Percentiles rank a stretch among this genome's conserved stretches.
phyloP scores from a whole-genome alignment of 257 asterid genomes.

The Solanum rostratum region DNA sequence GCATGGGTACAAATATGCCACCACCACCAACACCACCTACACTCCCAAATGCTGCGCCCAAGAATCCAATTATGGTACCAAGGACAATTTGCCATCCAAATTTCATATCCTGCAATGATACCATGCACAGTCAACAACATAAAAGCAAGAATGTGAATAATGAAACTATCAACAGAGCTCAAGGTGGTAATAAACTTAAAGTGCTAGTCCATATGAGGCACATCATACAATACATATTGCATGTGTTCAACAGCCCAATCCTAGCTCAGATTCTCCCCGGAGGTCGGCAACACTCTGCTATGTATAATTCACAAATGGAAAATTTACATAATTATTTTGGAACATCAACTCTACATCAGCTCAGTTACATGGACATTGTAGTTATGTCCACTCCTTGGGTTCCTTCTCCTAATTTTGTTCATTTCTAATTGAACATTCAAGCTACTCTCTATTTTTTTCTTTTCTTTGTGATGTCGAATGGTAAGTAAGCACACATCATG shows the following conservation, averaged over 20 bases:
- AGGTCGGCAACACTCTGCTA: neutral
- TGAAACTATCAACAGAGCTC: neutral
- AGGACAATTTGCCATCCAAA: constrained; percentile 64
- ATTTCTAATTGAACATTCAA: neutral
- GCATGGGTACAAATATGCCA: constrained; percentile 96
- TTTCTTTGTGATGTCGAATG: neutral
- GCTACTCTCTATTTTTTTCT: neutral
- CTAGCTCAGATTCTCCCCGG: neutral
- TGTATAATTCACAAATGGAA: neutral
- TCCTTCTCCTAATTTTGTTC: neutral
- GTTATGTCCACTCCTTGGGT: neutral
- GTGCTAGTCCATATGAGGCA: neutral
- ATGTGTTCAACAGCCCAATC: neutral
- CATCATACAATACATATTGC: neutral
- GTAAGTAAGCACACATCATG: neutral
- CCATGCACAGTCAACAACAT: neutral
- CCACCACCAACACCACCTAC: constrained; percentile 99
- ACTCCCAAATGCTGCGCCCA: constrained; percentile 95
- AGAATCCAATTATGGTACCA: constrained; percentile 81
- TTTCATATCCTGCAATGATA: constrained; percentile 50
- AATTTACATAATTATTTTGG: neutral
- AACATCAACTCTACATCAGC: neutral
- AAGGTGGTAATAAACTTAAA: neutral
- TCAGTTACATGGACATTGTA: neutral
- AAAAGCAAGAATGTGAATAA: neutral